phyloP scores from a whole-genome alignment of 495 filamentous ascomycete species.

The Pseudomonodictys pantanalensis region DNA sequence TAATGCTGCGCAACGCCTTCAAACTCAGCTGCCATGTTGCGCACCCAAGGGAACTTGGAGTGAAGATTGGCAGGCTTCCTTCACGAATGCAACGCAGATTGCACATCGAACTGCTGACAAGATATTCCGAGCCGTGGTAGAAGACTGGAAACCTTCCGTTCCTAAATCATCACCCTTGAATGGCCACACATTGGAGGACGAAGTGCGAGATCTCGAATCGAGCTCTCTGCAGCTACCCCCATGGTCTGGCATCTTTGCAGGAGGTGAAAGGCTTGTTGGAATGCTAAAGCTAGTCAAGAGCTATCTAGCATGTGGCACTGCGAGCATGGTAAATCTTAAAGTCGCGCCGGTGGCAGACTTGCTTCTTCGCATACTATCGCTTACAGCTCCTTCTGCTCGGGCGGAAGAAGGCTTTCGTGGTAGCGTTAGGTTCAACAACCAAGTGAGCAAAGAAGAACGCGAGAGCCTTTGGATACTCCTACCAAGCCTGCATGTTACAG shows the following conservation, averaged over 20 bases:
- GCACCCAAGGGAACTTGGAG: slow-evolving; percentile 68
- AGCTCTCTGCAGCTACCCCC: slow-evolving; percentile 54
- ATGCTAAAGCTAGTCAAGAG: slow-evolving; percentile 56
- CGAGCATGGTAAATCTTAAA: slow-evolving; percentile 59
- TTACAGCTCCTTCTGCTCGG: slow-evolving; percentile 53
- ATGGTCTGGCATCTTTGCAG: slow-evolving; percentile 71
- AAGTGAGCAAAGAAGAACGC: slow-evolving; percentile 72
- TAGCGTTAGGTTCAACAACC: slow-evolving; percentile 54
- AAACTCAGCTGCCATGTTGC: slow-evolving; percentile 67
- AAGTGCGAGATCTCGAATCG: slow-evolving; percentile 42
- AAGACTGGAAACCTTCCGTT: slow-evolving; percentile 69
- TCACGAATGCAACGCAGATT: slow-evolving; percentile 56
- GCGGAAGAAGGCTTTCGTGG: slow-evolving; percentile 32
- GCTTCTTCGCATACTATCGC: slow-evolving; percentile 62
- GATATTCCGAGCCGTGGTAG: slow-evolving; percentile 70
- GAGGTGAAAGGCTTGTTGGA: slow-evolving; percentile 63
- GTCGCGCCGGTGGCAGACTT: slow-evolving; percentile 64
- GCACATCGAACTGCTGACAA: slow-evolving; percentile 67
- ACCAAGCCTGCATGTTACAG: slow-evolving; percentile 68
- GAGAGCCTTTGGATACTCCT: slow-evolving; percentile 68
- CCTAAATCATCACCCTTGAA: slow-evolving; percentile 32
- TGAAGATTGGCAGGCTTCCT: slow-evolving; percentile 68
- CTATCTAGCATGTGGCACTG: slow-evolving; percentile 58
- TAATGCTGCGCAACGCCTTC: slow-evolving; percentile 44
- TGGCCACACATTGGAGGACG: slow-evolving; percentile 34